A percentile compares a stretch with the other conserved stretches of the same genome.
Conservation (phyloP, 2,329 filamentous ascomycete genomes). For the Aureobasidium lini region DNA sequence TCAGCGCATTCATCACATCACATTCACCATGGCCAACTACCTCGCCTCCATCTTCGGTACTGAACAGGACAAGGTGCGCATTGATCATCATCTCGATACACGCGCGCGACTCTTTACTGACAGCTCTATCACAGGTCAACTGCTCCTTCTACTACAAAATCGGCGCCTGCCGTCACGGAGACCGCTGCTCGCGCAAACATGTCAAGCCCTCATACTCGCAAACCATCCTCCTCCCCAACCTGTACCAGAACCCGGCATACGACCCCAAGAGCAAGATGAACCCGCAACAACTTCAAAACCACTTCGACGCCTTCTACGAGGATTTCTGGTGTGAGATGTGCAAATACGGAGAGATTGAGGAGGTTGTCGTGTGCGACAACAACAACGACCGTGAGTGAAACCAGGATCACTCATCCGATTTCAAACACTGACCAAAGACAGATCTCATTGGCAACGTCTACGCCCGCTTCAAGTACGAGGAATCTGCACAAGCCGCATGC, state of each 20-base stretch:
- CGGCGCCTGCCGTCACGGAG: constrained; percentile 94
- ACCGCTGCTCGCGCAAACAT: constrained; percentile 96
- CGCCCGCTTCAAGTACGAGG: constrained; percentile 99
- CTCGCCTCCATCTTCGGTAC: constrained; percentile 99
- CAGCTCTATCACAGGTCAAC: constrained; percentile 55
- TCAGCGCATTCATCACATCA: neutral
- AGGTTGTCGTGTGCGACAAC: constrained; percentile 97
- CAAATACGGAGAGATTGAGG: constrained; percentile 95
- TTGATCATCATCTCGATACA: neutral
- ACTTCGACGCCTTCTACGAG: constrained; percentile 99
- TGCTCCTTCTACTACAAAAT: constrained; percentile 99
- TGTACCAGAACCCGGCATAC: constrained; percentile 98
- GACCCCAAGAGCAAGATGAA: constrained; percentile 97
- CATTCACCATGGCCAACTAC: constrained; percentile 76
- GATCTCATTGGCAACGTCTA: constrained; percentile 98
- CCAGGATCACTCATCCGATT: neutral
- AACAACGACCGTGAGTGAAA: constrained; percentile 80
- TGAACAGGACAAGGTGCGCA: constrained; percentile 72
- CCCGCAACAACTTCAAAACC: constrained; percentile 89
- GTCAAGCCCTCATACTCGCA: constrained; percentile 98
- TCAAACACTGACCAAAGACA: constrained; percentile 26
- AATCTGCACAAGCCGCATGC: constrained; percentile 86
- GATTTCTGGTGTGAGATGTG: constrained; percentile 99
- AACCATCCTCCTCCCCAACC: constrained; percentile 94
- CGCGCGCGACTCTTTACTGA: neutral